phyloP scores from a whole-genome alignment of 257 asterid genomes.

The Solanum rostratum region DNA sequence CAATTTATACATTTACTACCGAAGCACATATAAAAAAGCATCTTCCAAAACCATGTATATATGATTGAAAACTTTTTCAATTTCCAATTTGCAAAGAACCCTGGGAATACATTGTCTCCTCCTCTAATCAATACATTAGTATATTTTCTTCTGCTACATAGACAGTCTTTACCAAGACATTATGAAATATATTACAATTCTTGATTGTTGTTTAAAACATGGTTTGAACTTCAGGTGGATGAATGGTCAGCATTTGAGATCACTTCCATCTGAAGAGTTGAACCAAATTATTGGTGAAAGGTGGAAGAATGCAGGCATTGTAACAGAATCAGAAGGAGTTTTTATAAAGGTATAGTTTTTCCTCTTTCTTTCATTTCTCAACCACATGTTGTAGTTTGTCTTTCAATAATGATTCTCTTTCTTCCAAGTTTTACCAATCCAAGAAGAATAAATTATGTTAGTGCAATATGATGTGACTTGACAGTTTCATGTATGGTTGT shows the following conservation, averaged over 20 bases:
- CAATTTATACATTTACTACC: not conserved
- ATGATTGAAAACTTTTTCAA: not conserved
- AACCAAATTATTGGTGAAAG: conserved; percentile 54
- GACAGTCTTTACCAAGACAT: conserved; percentile 6
- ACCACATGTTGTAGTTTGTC: not conserved
- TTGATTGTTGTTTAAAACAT: conserved; percentile 1
- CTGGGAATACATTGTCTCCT: not conserved
- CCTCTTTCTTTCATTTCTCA: not conserved
- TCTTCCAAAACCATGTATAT: not conserved
- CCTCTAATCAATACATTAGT: not conserved
- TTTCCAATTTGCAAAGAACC: not conserved
- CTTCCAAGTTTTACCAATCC: not conserved
- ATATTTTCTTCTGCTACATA: not conserved
- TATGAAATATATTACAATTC: conserved; percentile 1
- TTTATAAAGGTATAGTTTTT: conserved; percentile 49
- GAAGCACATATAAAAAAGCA: not conserved
- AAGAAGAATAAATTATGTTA: not conserved
- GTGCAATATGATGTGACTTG: not conserved
- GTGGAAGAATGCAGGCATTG: conserved; percentile 59
- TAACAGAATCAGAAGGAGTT: conserved; percentile 55
- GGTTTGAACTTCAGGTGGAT: conserved; percentile 65
- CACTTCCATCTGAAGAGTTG: conserved; percentile 54
- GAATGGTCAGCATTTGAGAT: conserved; percentile 89
- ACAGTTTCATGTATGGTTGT: not conserved
- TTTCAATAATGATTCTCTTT: not conserved